Evolutionary conservation across 2,329 filamentous ascomycete genomes (phyloP).

Genomic region (Talaromyces piceae): DNA sequence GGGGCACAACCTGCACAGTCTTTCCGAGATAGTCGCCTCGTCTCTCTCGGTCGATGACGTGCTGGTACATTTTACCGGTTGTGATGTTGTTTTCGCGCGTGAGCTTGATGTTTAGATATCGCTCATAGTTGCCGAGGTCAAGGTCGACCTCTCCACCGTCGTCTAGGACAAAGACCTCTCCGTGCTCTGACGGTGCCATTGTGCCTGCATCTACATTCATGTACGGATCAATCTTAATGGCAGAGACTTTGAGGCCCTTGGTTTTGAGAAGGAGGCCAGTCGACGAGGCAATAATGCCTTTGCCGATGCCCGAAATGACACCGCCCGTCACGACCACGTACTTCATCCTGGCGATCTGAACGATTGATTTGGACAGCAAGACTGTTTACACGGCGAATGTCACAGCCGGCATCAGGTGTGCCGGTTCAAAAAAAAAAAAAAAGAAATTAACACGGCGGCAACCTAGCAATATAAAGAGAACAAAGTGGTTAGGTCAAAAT

Average conservation of each 20-base stretch:
- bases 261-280: slow-evolving; percentile 72
- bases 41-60: slow-evolving; percentile 62
- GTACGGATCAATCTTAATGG: slow-evolving; percentile 60
- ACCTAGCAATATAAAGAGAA: neutral
- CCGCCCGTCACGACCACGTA: slow-evolving; percentile 68
- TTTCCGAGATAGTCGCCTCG: slow-evolving; percentile 9
- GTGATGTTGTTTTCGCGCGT: slow-evolving; percentile 92
- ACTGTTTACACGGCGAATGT: neutral
- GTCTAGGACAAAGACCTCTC: slow-evolving; percentile 81
- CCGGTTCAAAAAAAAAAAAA: neutral
- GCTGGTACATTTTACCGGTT: slow-evolving; percentile 90
- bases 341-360: slow-evolving; percentile 47
- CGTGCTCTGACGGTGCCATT: slow-evolving; percentile 46
- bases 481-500: no score
- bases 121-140: slow-evolving; percentile 69
- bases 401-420: neutral
- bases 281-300: slow-evolving; percentile 58
- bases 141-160: slow-evolving; percentile 73
- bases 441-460: no score
- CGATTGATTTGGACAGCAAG: neutral
- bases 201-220: slow-evolving; percentile 62
- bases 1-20: slow-evolving; percentile 54
- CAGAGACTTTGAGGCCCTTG: slow-evolving; percentile 54
- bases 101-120: slow-evolving; percentile 74
- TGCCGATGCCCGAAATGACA: slow-evolving; percentile 42